phyloP scores from a whole-genome alignment of 106 monocot genomes.

The Vanilla planifolia region DNA sequence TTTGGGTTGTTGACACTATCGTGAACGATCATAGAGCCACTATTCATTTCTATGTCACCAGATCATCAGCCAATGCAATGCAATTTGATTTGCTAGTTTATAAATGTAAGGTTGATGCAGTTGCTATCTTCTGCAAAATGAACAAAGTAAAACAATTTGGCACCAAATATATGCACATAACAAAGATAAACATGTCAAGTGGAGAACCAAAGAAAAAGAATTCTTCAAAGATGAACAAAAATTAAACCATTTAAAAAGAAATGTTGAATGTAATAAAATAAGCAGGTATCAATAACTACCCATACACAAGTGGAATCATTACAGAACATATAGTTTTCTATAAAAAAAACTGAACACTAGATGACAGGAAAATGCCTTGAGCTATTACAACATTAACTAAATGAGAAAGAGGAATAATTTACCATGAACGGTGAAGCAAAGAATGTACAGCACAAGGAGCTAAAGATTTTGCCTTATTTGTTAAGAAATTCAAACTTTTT shows the following conservation, averaged over 20 bases:
- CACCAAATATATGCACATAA: neutral
- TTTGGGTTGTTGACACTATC: constrained; percentile 2
- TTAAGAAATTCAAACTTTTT: too few relatives aligned
- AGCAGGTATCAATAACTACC: neutral
- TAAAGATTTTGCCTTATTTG: too few relatives aligned
- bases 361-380: too few relatives aligned
- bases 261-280: neutral
- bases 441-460: too few relatives aligned
- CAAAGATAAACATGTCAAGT: neutral
- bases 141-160: neutral
- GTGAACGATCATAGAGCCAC: neutral
- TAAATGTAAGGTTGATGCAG: constrained; percentile 3
- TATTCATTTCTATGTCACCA: constrained; percentile 6
- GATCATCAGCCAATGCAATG: constrained; percentile 1
- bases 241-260: neutral
- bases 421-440: too few relatives aligned
- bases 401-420: too few relatives aligned
- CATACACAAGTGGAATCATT: neutral
- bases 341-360: too few relatives aligned
- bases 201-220: neutral
- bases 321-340: too few relatives aligned
- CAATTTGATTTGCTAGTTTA: constrained; percentile 4
- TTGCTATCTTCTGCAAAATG: neutral
- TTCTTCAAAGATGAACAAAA: neutral
- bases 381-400: too few relatives aligned